Evolutionary conservation across 2,329 filamentous ascomycete species (phyloP), one percentile per base, ranked within the genome.

Genomic region (Beauveria rudraprayagi): DNA sequence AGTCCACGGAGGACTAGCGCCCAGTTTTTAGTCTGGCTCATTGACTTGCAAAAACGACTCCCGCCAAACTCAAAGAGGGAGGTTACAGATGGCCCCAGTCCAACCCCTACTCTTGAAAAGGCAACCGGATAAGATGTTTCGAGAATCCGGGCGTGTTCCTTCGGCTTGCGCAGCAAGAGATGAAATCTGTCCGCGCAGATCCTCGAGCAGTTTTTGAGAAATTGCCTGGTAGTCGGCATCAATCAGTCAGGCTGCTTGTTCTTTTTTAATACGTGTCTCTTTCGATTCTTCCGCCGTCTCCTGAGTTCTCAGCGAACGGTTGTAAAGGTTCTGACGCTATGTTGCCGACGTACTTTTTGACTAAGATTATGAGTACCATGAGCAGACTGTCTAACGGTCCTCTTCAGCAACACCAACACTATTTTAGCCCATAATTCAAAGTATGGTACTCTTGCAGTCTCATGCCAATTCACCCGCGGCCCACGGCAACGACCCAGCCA

Each of bases 1-100:
- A 22, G 22, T 41, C 34, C 34, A 24, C 22, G 43, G 22, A 59
- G 3, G 46, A 30, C 30, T 61, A 61, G 58, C 50, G 58, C 58
- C 40, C 41, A 10, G 41, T 14, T 14, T 37, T 44, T 51, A 54
- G 44, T 22, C 19, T 17, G 41, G 47, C 41, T 55, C 58, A n/a
- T 54, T 53, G 37, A 34, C 51, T 55, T 24, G 58, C 22, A 53
- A 60, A 54, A 54, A 5, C 41, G 50, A 46, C 58, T 48, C 30
- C 58, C 50, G 41, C 51, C 41, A 43, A 43, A 47, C 58, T 61
- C 22, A 50, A 61, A 61, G 58, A 55, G 51, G 58, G 44, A 61
- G 58, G 58, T 61, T 55, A 24, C 30, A 54, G 19, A 40, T 34
- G 11, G 46, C 48, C 47, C 43, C 30, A 26, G 37, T 37, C 53